A percentile compares a stretch with the other conserved stretches of the same genome.
These are phyloP conservation scores for Cubamyces sp. DNA, from an alignment of 768 basidiomycete species.

Conservation along the genomic window DNA sequence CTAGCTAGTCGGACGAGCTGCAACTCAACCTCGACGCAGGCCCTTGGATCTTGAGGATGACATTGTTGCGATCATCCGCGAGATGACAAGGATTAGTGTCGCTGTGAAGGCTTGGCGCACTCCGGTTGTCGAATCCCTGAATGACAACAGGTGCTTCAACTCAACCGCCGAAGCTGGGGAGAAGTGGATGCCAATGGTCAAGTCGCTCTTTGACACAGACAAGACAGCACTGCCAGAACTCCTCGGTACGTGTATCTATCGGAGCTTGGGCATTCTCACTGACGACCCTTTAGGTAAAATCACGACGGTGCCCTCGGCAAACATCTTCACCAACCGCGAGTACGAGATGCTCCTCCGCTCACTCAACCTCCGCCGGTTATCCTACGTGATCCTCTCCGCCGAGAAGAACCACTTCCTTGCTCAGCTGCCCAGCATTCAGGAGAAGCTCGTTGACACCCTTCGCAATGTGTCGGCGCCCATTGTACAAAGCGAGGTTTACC, in stretches of 20 bases:
- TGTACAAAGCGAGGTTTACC: conserved; percentile 93
- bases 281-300: conserved; percentile 59
- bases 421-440: conserved; percentile 92
- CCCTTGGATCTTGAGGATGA: conserved; percentile 78
- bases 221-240: conserved; percentile 86
- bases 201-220: conserved; percentile 81
- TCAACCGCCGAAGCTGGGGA: conserved; percentile 56
- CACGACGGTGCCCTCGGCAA: conserved; percentile 85
- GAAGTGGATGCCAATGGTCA: conserved; percentile 80
- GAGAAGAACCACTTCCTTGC: conserved; percentile 92
- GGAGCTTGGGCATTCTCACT: conserved; percentile 8
- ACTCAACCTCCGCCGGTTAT: conserved; percentile 83
- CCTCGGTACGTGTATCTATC: conserved; percentile 54
- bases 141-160: conserved; percentile 88
- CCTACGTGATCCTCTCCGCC: conserved; percentile 82
- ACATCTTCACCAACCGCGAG: conserved; percentile 95
- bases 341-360: conserved; percentile 90
- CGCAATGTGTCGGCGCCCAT: conserved; percentile 77
- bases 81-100: conserved; percentile 78
- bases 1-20: not conserved
- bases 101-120: conserved; percentile 85
- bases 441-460: conserved; percentile 92
- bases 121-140: conserved; percentile 78
- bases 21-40: conserved; percentile 40
- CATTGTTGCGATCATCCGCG: conserved; percentile 69